These are phyloP conservation scores for Saccharomycopsis sp. DNA, from an alignment of 805 yeast genomes.

Conservation along the genomic window DNA sequence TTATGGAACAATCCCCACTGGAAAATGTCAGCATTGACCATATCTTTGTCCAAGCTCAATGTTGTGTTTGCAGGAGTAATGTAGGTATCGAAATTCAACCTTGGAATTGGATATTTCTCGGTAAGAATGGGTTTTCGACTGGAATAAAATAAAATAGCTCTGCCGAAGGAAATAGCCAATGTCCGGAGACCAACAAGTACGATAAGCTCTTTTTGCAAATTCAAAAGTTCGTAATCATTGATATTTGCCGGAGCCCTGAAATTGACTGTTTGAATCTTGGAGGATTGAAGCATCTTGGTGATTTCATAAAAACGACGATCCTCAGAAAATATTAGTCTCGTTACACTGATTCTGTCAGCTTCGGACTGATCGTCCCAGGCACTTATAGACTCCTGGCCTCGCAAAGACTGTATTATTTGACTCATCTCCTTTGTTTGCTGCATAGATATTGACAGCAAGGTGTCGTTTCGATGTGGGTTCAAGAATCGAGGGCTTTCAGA, in stretches of 20 bases:
- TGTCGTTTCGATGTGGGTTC: slow-evolving; percentile 11
- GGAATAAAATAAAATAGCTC: slow-evolving; percentile 65
- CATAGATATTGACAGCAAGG: slow-evolving; percentile 4
- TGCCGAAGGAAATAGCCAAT: slow-evolving; percentile 67
- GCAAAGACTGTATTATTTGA: slow-evolving; percentile 34
- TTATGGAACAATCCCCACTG: slow-evolving; percentile 90
- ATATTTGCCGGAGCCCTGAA: slow-evolving; percentile 34
- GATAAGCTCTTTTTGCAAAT: slow-evolving; percentile 51
- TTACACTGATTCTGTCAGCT: slow-evolving; percentile 59
- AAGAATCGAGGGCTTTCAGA: not conserved
- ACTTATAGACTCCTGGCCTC: slow-evolving; percentile 39
- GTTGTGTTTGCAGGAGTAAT: slow-evolving; percentile 63
- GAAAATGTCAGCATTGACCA: slow-evolving; percentile 40
- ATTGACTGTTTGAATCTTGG: slow-evolving; percentile 51
- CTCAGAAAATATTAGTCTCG: slow-evolving; percentile 62
- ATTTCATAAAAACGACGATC: slow-evolving; percentile 80
- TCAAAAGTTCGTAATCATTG: slow-evolving; percentile 50
- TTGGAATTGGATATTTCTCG: slow-evolving; percentile 76
- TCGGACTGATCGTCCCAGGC: slow-evolving; percentile 72
- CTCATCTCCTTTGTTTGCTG: slow-evolving; percentile 34
- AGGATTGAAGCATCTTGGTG: slow-evolving; percentile 62
- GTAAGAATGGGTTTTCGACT: slow-evolving; percentile 74
- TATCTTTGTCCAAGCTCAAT: slow-evolving; percentile 49
- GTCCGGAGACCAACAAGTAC: slow-evolving; percentile 62
- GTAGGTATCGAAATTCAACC: slow-evolving; percentile 58